Evolutionary conservation across 31 red algal genomes (phyloP).

Genomic region (Asparagopsis taxiformis): DNA sequence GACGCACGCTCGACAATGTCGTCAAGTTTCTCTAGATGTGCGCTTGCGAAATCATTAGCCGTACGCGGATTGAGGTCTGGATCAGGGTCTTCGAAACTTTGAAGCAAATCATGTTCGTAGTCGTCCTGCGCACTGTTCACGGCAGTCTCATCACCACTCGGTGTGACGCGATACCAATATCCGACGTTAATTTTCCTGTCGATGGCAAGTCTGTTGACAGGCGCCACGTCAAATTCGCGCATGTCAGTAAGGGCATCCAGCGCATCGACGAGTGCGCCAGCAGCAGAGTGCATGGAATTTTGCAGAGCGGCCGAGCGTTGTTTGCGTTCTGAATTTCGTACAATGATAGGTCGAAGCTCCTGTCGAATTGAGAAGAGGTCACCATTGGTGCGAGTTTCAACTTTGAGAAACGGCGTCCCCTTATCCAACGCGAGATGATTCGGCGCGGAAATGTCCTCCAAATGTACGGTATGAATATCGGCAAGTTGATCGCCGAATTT

Average conservation of each 20-base stretch:
- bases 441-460: slow-evolving; percentile 80
- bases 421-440: slow-evolving; percentile 85
- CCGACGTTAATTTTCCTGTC: slow-evolving; percentile 89
- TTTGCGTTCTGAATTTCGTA: slow-evolving; percentile 34
- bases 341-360: slow-evolving; percentile 35
- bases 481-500: slow-evolving; percentile 56
- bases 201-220: slow-evolving; percentile 89
- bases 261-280: slow-evolving; percentile 34
- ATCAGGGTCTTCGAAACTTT: slow-evolving; percentile 18
- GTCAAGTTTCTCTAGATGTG: slow-evolving; percentile 50
- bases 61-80: slow-evolving; percentile 50
- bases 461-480: slow-evolving; percentile 38
- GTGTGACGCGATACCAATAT: slow-evolving; percentile 93
- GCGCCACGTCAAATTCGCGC: slow-evolving; percentile 92
- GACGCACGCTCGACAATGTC: slow-evolving; percentile 87
- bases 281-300: neutral
- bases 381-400: slow-evolving; percentile 73
- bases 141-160: slow-evolving; percentile 41
- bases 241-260: slow-evolving; percentile 66
- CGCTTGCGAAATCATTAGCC: slow-evolving; percentile 65
- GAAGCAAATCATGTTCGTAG: slow-evolving; percentile 11
- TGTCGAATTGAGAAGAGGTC: slow-evolving; percentile 62
- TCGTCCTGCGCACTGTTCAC: neutral
- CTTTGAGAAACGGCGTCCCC: slow-evolving; percentile 65
- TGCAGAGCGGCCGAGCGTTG: slow-evolving; percentile 28